Percentiles rank a stretch among this genome's conserved stretches.
These are phyloP conservation scores for Colletotrichum chrysophilum DNA, from an alignment of 2,329 filamentous ascomycete species.

Conservation along the genomic window DNA sequence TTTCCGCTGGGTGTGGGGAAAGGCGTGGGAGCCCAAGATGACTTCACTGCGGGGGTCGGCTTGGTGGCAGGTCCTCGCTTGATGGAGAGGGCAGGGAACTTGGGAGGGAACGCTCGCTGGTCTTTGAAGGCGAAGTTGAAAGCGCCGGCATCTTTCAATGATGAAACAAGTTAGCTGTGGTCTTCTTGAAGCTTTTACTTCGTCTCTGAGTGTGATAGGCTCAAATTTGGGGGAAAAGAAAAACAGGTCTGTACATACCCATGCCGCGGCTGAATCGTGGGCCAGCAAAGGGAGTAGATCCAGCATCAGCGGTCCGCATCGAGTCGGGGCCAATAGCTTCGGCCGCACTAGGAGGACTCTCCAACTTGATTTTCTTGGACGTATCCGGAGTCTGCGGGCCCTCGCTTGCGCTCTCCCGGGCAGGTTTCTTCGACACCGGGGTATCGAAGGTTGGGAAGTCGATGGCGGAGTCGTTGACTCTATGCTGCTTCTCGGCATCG, in stretches of 20 bases:
- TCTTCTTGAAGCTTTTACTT: background rate
- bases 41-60: background rate
- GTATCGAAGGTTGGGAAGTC: background rate
- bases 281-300: background rate
- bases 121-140: background rate
- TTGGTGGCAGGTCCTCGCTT: background rate
- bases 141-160: background rate
- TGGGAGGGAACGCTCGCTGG: background rate
- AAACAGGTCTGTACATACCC: background rate
- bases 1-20: background rate
- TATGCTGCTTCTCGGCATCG: background rate
- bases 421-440: background rate
- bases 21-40: background rate
- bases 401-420: background rate
- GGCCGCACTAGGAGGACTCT: background rate
- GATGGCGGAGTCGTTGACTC: background rate
- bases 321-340: background rate
- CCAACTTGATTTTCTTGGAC: background rate
- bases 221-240: too few relatives aligned
- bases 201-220: too few relatives aligned
- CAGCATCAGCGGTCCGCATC: background rate
- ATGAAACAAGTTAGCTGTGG: background rate
- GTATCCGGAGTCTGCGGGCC: background rate
- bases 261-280: background rate
- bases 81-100: background rate